phyloP scores from a whole-genome alignment of 257 asterid genomes.

The Jaltomata sinuosa region DNA sequence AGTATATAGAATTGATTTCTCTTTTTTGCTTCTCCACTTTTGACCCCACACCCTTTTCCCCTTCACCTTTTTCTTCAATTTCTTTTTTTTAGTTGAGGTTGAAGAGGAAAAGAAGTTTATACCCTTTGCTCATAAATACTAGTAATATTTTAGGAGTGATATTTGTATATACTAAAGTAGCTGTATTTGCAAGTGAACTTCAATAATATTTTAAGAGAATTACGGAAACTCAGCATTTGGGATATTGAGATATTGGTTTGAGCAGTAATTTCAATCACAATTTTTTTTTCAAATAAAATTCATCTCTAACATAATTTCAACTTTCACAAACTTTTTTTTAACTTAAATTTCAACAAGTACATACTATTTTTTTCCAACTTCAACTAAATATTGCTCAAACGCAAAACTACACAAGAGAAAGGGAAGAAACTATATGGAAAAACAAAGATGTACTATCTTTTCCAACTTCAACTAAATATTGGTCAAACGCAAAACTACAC shows the following conservation, averaged over 20 bases:
- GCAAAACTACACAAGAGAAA: conserved; percentile 37
- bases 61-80: background rate
- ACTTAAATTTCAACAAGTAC: background rate
- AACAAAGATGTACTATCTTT: no score
- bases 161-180: background rate
- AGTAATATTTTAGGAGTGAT: background rate
- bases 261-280: background rate
- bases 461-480: background rate
- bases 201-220: background rate
- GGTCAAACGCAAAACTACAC: conserved; percentile 10
- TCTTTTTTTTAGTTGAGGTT: background rate
- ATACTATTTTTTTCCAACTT: background rate
- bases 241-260: no score
- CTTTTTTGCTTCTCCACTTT: background rate
- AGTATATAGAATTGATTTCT: background rate
- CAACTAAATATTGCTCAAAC: background rate
- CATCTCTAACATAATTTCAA: background rate
- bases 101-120: background rate
- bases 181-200: background rate
- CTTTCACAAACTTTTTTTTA: background rate
- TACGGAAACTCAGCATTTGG: background rate
- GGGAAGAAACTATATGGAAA: conserved; percentile 85
- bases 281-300: background rate
- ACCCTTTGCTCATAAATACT: background rate
- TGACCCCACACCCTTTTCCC: background rate